Base-by-base conservation (phyloP, 2,329 filamentous ascomycete genomes). In the Penicillium sp. region DNA sequence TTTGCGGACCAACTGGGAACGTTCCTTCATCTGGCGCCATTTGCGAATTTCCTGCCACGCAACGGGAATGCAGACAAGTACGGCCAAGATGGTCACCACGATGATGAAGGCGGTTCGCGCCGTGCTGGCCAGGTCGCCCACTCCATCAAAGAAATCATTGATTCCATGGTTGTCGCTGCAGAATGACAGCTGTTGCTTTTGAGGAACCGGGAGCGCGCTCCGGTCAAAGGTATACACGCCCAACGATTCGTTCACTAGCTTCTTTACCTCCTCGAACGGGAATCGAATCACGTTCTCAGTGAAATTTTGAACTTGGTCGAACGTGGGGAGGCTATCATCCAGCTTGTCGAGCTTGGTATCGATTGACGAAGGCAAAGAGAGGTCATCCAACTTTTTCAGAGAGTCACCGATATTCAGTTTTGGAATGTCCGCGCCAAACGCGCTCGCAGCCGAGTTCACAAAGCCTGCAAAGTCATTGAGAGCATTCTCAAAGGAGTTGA, bases 151-250 rank as follows among this genome's bases (percentile, higher is more conserved):
- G 74, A 97, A 97, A 54, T 83, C 76, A 62, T 84, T 82, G 68
- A 98, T 86, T 29, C 80, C 82, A 55, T 88, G 79, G 70, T 93
- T 89, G 64, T 89, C 82, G 37, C 88, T 88, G 74, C 93, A 98
- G 73, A 98, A 97, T 1, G 79, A 84, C 45, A 98, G 76, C 34
- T 82, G 74, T 67, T 94, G 79, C 73, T 95, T 95, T 58, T 84
- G 73, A 1, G 93, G 90, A 3, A 95, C 78, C 0, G 90, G 89
- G 59, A 98, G 91, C 8, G 85, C 70, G 9, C 81, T 80, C 12
- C 83, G 78, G 64, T 96, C 82, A 65, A 97, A 95, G 29, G 76
- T 78, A 75, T 90, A 97, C 52, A 74, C 78, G 43, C 82, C 79
- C 61, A 93, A 79, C 32, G 78, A 83, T 11, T 83, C 72, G 55